Conservation (phyloP, 2,329 filamentous ascomycete genomes). For the Colletotrichum spaethianum region DNA sequence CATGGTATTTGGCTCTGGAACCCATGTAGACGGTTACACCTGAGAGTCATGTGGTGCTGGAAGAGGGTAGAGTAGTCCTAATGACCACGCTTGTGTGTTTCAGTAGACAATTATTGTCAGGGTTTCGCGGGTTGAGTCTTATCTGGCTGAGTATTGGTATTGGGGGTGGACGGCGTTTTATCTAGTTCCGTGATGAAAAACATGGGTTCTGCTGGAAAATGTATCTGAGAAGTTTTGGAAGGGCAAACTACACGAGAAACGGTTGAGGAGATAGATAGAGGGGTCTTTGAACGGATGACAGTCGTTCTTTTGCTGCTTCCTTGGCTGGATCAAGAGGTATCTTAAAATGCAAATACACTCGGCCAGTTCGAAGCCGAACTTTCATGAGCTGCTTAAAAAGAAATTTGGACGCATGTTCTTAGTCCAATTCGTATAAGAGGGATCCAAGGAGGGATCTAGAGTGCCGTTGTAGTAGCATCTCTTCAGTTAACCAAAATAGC, state of each 20-base stretch:
- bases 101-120: background rate
- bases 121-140: background rate
- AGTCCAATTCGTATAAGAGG: background rate
- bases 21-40: background rate
- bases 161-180: background rate
- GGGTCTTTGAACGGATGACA: no score
- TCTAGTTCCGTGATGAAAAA: background rate
- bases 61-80: background rate
- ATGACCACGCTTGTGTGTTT: background rate
- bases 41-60: background rate
- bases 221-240: no score
- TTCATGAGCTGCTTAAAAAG: background rate
- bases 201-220: background rate
- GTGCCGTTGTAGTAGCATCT: background rate
- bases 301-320: background rate
- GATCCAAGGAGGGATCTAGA: background rate
- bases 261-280: background rate
- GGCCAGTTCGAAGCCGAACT: background rate
- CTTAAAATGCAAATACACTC: background rate
- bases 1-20: background rate
- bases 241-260: no score
- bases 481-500: background rate
- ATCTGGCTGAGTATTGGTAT: background rate
- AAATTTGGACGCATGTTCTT: background rate
- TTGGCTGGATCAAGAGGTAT: background rate